Evolutionary conservation across 352 stramenopile species (phyloP).

Genomic region (Phytophthora palmivora): DNA sequence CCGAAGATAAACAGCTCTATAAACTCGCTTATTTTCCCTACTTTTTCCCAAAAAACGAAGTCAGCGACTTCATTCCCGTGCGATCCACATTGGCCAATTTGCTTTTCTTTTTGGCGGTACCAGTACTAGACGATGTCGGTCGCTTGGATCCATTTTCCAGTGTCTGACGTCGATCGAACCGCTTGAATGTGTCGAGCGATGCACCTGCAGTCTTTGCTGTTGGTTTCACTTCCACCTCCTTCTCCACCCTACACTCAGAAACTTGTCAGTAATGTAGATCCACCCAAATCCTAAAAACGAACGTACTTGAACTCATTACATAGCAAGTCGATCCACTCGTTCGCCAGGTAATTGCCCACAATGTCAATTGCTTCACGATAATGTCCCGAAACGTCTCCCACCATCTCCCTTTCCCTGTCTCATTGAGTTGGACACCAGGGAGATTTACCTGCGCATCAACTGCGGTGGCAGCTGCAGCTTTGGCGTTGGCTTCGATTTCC

Average conservation of each 20-base stretch:
- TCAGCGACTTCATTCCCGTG: conserved; percentile 86
- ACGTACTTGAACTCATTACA: conserved; percentile 68
- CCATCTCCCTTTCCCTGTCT: not conserved
- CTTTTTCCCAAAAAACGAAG: conserved; percentile 86
- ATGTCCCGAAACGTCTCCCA: conserved; percentile 7
- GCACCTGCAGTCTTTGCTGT: conserved; percentile 13
- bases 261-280: not conserved
- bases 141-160: conserved; percentile 49
- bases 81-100: conserved; percentile 81
- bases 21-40: conserved; percentile 38
- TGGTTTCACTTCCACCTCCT: conserved; percentile 30
- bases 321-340: conserved; percentile 50
- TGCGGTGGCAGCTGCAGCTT: conserved; percentile 24
- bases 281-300: not conserved
- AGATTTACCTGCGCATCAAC: conserved; percentile 53
- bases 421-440: conserved; percentile 17
- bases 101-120: conserved; percentile 77
- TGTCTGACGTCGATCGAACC: conserved; percentile 42
- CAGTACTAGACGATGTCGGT: conserved; percentile 33
- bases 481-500: conserved; percentile 20
- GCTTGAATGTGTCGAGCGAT: conserved; percentile 45
- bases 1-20: conserved; percentile 39
- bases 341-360: conserved; percentile 64
- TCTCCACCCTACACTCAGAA: conserved; percentile 37
- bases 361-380: conserved; percentile 62